Evolutionary conservation across 148 eudicot species (phyloP), one percentile per base, ranked within the genome.

Genomic region (Gaultheria prostrata): DNA sequence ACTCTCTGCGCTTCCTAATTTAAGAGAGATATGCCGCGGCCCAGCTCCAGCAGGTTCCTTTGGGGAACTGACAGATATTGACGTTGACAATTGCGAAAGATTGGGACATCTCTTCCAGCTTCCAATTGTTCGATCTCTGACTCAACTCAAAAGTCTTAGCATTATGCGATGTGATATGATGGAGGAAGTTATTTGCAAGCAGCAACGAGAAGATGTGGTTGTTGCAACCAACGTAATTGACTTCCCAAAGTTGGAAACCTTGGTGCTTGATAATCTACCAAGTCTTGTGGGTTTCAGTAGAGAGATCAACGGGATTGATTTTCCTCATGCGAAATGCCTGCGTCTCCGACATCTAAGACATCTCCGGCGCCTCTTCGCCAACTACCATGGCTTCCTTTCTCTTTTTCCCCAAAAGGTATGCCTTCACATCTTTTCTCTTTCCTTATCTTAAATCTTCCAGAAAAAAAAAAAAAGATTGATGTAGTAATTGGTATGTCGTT

Each of bases 121-220:
- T 54, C 56, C 70, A 45, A n/a, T 65, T 1, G 69, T 15, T 1
- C 69, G 45, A n/a, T 39, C 28, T 35, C 65, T 76, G 2, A 35
- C 10, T 51, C 82, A 82, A 61, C 84, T 85, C 20, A 4, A 80
- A 46, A 3, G 3, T 3, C 54, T 80, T 13, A 7, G 4, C 20
- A 32, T 84, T 15, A 14, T 1, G 18, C 2, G 3, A 2, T 84
- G 86, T 84, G 26, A 80, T 0, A 80, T 30, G 56, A 45, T 84
- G 72, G 14, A 80, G 30, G 83, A 79, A 73, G 35, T 84, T 80
- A 14, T 80, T 48, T 48, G 43, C 26, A 46, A 45, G 45, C 80
- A 84, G 20, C 18, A 13, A 3, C 43, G n/a, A 67, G 75, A 67
- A 10, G 83, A 69, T 7, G 26, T 6, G 11, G 10, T 10, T 24